Evolutionary conservation across 1,284 basidiomycete species (phyloP).

Genomic region (Vanrija pseudolonga): DNA sequence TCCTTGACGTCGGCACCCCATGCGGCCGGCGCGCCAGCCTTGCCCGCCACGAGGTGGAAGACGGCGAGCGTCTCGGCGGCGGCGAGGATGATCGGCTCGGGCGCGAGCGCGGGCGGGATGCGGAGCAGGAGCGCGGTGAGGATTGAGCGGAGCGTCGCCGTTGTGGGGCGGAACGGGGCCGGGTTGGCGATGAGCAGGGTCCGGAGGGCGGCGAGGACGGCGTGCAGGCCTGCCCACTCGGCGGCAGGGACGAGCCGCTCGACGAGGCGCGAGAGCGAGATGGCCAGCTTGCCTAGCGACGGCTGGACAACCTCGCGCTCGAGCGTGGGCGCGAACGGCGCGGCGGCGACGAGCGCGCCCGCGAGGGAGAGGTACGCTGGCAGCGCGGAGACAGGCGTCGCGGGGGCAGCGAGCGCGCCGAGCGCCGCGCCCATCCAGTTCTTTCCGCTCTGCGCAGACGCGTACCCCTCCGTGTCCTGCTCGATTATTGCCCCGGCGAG

Average conservation of each 20-base stretch:
- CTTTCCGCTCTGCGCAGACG: constrained; percentile 36
- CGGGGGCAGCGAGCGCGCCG: constrained; percentile 15
- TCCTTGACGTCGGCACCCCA: constrained; percentile 39
- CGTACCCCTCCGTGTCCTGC: constrained; percentile 42
- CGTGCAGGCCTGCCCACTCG: constrained; percentile 22
- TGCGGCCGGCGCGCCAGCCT: constrained; percentile 34
- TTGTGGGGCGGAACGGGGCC: constrained; percentile 38
- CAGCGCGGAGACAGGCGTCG: constrained; percentile 3
- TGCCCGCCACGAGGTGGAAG: constrained; percentile 39
- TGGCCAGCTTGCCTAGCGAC: constrained; percentile 42
- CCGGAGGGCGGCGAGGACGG: constrained; percentile 21
- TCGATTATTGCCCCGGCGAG: constrained; percentile 26
- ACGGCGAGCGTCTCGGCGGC: constrained; percentile 31
- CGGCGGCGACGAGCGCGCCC: constrained; percentile 23
- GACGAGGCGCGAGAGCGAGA: constrained; percentile 30
- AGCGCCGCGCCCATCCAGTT: constrained; percentile 36
- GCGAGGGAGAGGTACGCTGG: constrained; percentile 24
- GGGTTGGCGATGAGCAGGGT: constrained; percentile 35
- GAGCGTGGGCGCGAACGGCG: constrained; percentile 37
- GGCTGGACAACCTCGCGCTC: constrained; percentile 43
- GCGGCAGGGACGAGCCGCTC: constrained; percentile 20
- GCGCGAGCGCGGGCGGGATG: constrained; percentile 12
- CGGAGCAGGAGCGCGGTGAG: constrained; percentile 30
- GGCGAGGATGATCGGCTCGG: constrained; percentile 1
- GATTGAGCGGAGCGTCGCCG: constrained; percentile 23